Evolutionary conservation across 2,329 filamentous ascomycete genomes (phyloP).

Genomic region (Colletotrichum viniferum): DNA sequence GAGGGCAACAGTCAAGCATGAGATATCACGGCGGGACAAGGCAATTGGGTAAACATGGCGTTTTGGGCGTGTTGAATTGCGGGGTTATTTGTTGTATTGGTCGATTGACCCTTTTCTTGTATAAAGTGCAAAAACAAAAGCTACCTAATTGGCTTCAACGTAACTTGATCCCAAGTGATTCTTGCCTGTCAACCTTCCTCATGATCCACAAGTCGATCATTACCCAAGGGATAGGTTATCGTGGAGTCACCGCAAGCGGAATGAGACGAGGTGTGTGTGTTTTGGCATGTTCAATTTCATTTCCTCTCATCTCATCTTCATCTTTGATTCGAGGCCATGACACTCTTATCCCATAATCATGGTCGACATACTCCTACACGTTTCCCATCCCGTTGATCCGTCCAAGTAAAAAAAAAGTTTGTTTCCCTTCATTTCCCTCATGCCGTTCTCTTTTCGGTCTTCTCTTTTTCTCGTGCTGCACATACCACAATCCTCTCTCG

Average conservation of each 20-base stretch:
- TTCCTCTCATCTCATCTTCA: slow-evolving; percentile 10
- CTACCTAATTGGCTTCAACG: not conserved
- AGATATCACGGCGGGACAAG: slow-evolving; percentile 11
- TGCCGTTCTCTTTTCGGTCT: not conserved
- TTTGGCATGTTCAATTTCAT: slow-evolving; percentile 14
- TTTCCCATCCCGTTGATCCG: not conserved
- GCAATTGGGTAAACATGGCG: not conserved
- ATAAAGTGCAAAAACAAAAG: not conserved
- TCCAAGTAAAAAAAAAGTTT: not conserved
- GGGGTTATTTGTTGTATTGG: not conserved
- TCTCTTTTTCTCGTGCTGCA: not conserved
- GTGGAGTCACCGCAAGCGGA: not conserved
- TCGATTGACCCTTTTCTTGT: not conserved
- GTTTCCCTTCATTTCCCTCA: slow-evolving; percentile 4
- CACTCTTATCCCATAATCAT: not conserved
- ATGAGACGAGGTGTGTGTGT: not conserved
- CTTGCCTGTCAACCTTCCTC: not conserved
- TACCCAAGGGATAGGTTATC: not conserved
- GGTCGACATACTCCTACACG: slow-evolving; percentile 13
- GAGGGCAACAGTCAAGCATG: not conserved
- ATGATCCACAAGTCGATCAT: not conserved
- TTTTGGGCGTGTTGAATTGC: not conserved
- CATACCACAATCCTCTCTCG: not conserved
- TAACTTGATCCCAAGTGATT: not conserved
- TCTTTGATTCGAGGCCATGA: not conserved